Evolutionary conservation across 768 basidiomycete species (phyloP).

Genomic region (Boletus tylopilopsis): DNA sequence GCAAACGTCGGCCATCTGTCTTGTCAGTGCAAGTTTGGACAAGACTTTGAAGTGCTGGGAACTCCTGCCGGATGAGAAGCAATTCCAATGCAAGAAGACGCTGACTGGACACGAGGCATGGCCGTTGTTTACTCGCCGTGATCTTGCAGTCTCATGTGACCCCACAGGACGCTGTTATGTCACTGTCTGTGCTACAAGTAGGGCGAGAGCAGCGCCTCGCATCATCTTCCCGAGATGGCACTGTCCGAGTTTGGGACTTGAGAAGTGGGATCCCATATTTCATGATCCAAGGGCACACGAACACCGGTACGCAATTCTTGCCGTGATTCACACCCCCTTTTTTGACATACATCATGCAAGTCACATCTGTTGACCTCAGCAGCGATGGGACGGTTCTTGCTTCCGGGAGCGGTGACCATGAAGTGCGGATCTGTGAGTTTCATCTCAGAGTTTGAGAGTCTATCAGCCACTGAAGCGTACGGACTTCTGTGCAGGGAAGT

Average conservation of each 20-base stretch:
- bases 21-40: slow-evolving; percentile 32
- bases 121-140: background rate
- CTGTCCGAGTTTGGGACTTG: slow-evolving; percentile 35
- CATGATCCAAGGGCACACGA: slow-evolving; percentile 34
- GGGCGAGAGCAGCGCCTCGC: slow-evolving; percentile 32
- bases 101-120: slow-evolving; percentile 28
- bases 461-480: slow-evolving; percentile 13
- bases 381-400: slow-evolving; percentile 29
- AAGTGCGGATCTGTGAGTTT: slow-evolving; percentile 36
- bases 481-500: slow-evolving; percentile 24
- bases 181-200: slow-evolving; percentile 29
- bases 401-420: slow-evolving; percentile 36
- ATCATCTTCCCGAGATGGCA: slow-evolving; percentile 37
- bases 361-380: slow-evolving; percentile 38
- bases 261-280: slow-evolving; percentile 30
- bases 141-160: background rate
- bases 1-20: slow-evolving; percentile 25
- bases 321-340: slow-evolving; percentile 13
- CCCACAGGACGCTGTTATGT: slow-evolving; percentile 31
- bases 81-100: slow-evolving; percentile 28
- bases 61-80: slow-evolving; percentile 27
- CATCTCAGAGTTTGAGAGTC: slow-evolving; percentile 4
- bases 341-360: slow-evolving; percentile 19
- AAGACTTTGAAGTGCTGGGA: slow-evolving; percentile 44
- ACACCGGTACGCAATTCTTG: slow-evolving; percentile 30